Evolutionary conservation across 495 filamentous ascomycete species (phyloP), one percentile per base, ranked within the genome.

Genomic region (Xylaria venustula): DNA sequence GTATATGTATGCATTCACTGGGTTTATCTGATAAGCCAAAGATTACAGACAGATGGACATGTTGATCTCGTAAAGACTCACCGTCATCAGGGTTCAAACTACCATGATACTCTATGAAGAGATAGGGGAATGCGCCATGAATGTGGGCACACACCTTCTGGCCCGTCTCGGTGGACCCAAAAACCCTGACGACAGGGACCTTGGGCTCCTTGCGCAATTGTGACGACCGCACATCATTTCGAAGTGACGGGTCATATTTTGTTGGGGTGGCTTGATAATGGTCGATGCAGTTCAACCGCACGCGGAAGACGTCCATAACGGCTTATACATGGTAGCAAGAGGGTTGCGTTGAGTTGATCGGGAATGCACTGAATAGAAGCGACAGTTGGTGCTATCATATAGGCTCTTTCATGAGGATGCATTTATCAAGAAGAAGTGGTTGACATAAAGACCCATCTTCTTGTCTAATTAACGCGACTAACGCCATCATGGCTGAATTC

Each of bases 81-180:
- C 92, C 87, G 61, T 85, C 82, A 52, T 88, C 83, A 32, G 80
- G 74, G 8, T 80, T 81, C 48, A 95, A 73, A 46, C 83, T 83
- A 30, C 89, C 90, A 34, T 83, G 80, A 73, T 98, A 98, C 73
- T 94, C 85, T 62, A 98, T 79, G 71, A 90, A 98, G 9, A 98
- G 78, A 71, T 98, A 98, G 4, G 95, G 94, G 68, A 98, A 92
- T 28, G 88, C 93, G 61, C 95, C 94, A 71, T 98, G 94, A 46
- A 98, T 86, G 81, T 98, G 94, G 22, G 91, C 92, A 76, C 94
- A 98, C 15, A 98, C 90, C 63, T 93, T 96, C 72, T 98, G 93
- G 1, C 95, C 95, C 0, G 92, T 90, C 72, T 97, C 95, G 2
- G 94, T 97, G 4, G 92, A 87, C 0, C 94, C 95, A 72, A 97